Base-by-base conservation (phyloP, 1,284 basidiomycete species). In the Earliella scabrosa region DNA sequence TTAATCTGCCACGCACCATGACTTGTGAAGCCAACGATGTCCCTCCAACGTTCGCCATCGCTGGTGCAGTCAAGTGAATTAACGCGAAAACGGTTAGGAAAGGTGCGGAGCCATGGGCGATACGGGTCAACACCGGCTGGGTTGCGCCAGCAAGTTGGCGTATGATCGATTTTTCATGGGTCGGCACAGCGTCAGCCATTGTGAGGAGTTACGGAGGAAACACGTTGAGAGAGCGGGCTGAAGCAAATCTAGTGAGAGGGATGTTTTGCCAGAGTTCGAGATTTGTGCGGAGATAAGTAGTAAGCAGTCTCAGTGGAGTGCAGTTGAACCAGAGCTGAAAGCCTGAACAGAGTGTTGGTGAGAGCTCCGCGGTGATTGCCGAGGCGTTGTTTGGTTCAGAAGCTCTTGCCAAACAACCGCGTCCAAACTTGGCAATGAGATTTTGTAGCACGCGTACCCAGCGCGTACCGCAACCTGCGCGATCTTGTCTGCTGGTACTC, bases 11-110 rank as follows among this genome's bases (percentile, higher is more conserved):
- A 70, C 75, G 52, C 54, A 88, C 90, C 89, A 92, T 88, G 31
- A 82, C 81, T 64, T 82, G 82, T 0, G 87, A 89, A 7, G 90
- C 77, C 18, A 86, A 60, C 8, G 74, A 77, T 0, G 87, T 82
- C 0, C 90, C 88, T 8, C 90, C 89, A 0, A 90, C 31, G 59
- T 78, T 88, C 1, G 88, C 88, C 14, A 86, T 64, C 2, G 79
- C 72, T 1, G 90, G 90, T 0, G 90, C 87, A 3, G 85, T 78
- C 14, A 92, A 75, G 67, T 93, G 90, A 35, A 90, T 77, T 11
- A 87, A 59, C 2, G 86, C 72, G 63, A 88, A 89, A 0, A 82
- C 82, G 3, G 80, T 75, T 26, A 89, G 78, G 63, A 89, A 87
- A 0, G 87, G 85, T 2, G 85, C 76, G 3, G 85, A 78, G 20